Evolutionary conservation across 441 rosid species (phyloP).

Genomic region (Populus trichocarpa): DNA sequence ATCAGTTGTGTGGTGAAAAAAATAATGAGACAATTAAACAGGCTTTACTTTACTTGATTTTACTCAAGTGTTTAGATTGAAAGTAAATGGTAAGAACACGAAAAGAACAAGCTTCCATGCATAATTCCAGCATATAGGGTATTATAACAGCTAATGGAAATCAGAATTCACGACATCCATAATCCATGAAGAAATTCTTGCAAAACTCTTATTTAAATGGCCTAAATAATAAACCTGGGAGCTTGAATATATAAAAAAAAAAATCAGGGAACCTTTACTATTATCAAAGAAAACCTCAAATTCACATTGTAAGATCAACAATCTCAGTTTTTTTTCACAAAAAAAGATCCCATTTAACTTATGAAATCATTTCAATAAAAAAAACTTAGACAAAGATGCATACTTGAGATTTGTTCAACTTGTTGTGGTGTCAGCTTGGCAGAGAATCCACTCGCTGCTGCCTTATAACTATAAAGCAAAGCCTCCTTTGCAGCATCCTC

Average conservation of each 20-base stretch:
- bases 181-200: neutral
- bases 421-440: constrained; percentile 78
- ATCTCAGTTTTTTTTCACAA: neutral
- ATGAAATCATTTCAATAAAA: neutral
- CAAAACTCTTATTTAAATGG: too few relatives aligned
- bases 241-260: neutral
- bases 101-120: too few relatives aligned
- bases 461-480: constrained; percentile 65
- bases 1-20: neutral
- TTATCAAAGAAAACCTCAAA: neutral
- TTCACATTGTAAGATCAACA: neutral
- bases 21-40: neutral
- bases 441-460: constrained; percentile 75
- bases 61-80: neutral
- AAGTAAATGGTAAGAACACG: too few relatives aligned
- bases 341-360: neutral
- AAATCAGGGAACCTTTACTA: neutral
- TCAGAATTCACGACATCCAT: neutral
- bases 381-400: neutral
- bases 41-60: neutral
- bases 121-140: too few relatives aligned
- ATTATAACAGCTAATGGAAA: neutral
- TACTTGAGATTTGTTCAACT: constrained; percentile 63
- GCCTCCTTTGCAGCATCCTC: constrained; percentile 74
- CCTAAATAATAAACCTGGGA: neutral